A percentile compares a stretch with the other conserved stretches of the same genome.
These are phyloP conservation scores for Yamadazyma scolyti DNA, from an alignment of 805 yeast species.

Conservation along the genomic window DNA sequence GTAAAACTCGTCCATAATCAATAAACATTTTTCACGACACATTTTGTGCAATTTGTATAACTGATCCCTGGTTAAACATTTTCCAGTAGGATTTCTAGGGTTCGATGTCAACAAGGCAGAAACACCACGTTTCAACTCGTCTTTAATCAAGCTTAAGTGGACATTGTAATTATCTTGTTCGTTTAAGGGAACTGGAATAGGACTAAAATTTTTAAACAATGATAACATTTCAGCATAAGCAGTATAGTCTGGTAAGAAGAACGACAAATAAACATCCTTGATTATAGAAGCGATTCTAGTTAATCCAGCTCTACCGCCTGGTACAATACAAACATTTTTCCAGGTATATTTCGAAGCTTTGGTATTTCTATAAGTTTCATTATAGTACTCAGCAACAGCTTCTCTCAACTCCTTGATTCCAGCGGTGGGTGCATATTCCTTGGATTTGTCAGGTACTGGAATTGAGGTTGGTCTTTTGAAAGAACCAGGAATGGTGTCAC, in stretches of 20 bases:
- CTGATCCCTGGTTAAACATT: slow-evolving; percentile 45
- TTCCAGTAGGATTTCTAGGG: slow-evolving; percentile 64
- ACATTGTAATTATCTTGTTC: slow-evolving; percentile 56
- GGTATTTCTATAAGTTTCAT: slow-evolving; percentile 49
- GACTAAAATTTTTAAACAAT: slow-evolving; percentile 57
- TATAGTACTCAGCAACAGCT: slow-evolving; percentile 56
- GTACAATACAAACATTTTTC: slow-evolving; percentile 60
- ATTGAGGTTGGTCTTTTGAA: slow-evolving; percentile 49
- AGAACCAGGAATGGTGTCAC: slow-evolving; percentile 55
- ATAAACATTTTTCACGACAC: slow-evolving; percentile 51
- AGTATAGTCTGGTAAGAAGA: slow-evolving; percentile 60
- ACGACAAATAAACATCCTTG: slow-evolving; percentile 55
- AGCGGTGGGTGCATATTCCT: slow-evolving; percentile 60
- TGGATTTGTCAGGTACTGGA: slow-evolving; percentile 43
- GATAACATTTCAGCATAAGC: slow-evolving; percentile 66
- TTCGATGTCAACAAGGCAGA: slow-evolving; percentile 56
- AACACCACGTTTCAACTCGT: slow-evolving; percentile 55
- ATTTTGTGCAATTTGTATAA: slow-evolving; percentile 46
- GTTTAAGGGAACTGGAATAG: slow-evolving; percentile 58
- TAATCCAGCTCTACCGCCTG: slow-evolving; percentile 63
- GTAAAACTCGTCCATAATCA: slow-evolving; percentile 64
- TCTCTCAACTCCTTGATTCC: slow-evolving; percentile 52
- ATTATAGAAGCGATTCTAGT: slow-evolving; percentile 60
- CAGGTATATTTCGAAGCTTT: slow-evolving; percentile 51
- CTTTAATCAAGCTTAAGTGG: slow-evolving; percentile 48